These are phyloP conservation scores for Glycine latifolia DNA, from an alignment of 306 rosid species.

Conservation along the genomic window DNA sequence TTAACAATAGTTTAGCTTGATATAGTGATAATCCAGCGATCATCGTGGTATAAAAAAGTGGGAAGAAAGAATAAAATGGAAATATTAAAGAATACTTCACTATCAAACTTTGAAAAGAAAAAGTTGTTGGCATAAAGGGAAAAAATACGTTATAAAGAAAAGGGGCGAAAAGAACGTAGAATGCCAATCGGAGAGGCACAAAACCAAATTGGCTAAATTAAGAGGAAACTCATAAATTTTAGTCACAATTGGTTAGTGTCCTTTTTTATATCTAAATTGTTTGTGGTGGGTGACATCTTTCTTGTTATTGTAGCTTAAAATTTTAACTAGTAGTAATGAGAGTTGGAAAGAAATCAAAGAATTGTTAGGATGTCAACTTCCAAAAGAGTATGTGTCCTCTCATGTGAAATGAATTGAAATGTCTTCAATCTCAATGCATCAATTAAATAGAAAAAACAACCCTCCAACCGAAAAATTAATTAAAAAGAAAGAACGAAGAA, in stretches of 20 bases:
- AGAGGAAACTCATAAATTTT: slow-evolving; percentile 8
- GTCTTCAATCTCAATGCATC: slow-evolving; percentile 46
- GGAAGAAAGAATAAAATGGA: background rate
- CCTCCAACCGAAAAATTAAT: background rate
- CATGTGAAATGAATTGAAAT: slow-evolving; percentile 37
- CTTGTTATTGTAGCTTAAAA: slow-evolving; percentile 9
- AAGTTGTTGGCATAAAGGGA: background rate
- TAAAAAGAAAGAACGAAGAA: background rate
- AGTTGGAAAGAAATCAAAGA: slow-evolving; percentile 21
- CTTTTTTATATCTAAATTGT: background rate
- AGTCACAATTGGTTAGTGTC: background rate
- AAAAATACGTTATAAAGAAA: background rate
- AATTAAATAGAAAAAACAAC: slow-evolving; percentile 10
- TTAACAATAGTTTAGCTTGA: background rate
- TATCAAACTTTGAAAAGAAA: slow-evolving; percentile 8
- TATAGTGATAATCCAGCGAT: background rate
- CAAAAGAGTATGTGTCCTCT: slow-evolving; percentile 34
- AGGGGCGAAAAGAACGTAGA: background rate
- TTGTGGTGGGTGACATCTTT: slow-evolving; percentile 41
- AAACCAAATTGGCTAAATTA: slow-evolving; percentile 24
- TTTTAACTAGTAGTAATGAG: slow-evolving; percentile 12
- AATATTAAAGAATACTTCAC: slow-evolving; percentile 12
- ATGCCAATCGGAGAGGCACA: background rate
- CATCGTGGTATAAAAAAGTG: background rate
- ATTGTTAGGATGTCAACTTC: slow-evolving; percentile 33